A percentile compares a stretch with the other conserved stretches of the same genome.
phyloP scores from a whole-genome alignment of 345 rosid genomes.

The Pistacia integerrima region DNA sequence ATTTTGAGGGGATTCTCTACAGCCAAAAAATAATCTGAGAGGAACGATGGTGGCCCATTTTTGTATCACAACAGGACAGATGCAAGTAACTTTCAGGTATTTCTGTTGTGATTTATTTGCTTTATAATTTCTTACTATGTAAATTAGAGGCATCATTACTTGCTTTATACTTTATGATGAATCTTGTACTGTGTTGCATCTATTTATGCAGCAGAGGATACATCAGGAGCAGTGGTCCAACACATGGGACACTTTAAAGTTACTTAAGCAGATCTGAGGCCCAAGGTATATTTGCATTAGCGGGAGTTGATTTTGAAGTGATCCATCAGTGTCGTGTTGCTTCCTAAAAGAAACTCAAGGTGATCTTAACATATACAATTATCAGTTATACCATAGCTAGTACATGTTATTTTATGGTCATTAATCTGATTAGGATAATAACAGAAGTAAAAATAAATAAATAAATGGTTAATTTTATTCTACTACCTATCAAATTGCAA shows the following conservation, averaged over 20 bases:
- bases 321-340: background rate
- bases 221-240: conserved; percentile 74
- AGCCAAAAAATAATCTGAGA: conserved; percentile 55
- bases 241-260: conserved; percentile 91
- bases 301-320: background rate
- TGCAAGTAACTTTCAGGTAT: conserved; percentile 54
- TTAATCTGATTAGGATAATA: no score
- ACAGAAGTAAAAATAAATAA: no score
- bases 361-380: background rate
- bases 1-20: conserved; percentile 62
- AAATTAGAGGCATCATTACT: conserved; percentile 5
- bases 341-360: background rate
- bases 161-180: conserved; percentile 13
- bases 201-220: conserved; percentile 59
- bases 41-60: conserved; percentile 77
- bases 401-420: no score
- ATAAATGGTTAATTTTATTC: no score
- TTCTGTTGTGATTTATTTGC: conserved; percentile 17
- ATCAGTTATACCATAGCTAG: no score
- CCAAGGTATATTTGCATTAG: conserved; percentile 62
- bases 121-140: conserved; percentile 8
- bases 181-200: background rate
- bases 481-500: no score
- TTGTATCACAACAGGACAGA: conserved; percentile 65
- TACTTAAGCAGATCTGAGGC: conserved; percentile 76